Evolutionary conservation across 1,284 basidiomycete species (phyloP), one percentile per base, ranked within the genome.

Genomic region (Hypsizygus ulmarius): DNA sequence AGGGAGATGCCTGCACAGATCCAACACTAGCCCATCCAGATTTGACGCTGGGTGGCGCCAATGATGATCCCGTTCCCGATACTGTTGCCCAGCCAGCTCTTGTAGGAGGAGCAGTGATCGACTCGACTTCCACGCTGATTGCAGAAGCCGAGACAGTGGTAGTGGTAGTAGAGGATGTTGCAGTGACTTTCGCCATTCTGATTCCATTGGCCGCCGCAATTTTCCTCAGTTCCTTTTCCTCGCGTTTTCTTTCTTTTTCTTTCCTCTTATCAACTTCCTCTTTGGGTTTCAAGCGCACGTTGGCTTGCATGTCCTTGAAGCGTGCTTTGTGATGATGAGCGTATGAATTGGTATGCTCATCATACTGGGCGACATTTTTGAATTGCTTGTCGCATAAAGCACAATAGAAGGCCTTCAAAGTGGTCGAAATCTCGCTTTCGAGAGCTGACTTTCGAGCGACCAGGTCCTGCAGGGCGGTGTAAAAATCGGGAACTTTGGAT

Each of bases 261-360:
- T 87, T 87, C 36, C 86, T 75, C 61, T 75, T 83, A 54, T 87
- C 83, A 27, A 81, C 56, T 49, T 87, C 87, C 46, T 79, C 82
- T 59, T 78, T 71, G 15, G 77, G 73, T 50, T 75, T 78, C 19
- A 79, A 67, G 6, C 82, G 82, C 19, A 75, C 73, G 49, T 75
- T 81, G 18, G 79, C 77, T 66, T 88, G 84, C 85, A 90, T 86
- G 58, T 89, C 87, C 54, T 72, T 82, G 62, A 81, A 78, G 33
- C 87, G 82, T 11, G 83, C 84, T 64, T 85, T 89, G 68, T 90
- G 88, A 57, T 88, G 85, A 59, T 90, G 87, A 1, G 87, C 85
- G 57, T 90, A 90, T 2, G 87, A 89, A 57, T 89, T 90, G 41
- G 84, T 88, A 62, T 91, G 88, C 59, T 91, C 88, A 55, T 91